These are phyloP conservation scores for Arabidopsis lyrata DNA, from an alignment of 441 rosid species.

Conservation along the genomic window DNA sequence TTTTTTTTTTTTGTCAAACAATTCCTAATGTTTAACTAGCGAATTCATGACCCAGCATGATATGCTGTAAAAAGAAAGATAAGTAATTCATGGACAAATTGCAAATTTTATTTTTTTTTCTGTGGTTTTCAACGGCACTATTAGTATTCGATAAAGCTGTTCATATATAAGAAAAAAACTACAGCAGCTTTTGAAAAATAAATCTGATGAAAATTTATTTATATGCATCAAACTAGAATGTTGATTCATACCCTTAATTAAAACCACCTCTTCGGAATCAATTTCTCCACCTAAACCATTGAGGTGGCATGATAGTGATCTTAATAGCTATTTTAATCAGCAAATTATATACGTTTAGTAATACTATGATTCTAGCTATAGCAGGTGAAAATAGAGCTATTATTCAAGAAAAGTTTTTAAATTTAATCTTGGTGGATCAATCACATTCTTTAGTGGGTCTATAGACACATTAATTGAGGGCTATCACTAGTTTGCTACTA, in stretches of 20 bases:
- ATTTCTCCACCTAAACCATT: slow-evolving; percentile 9
- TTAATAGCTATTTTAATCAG: slow-evolving; percentile 14
- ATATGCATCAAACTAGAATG: not conserved
- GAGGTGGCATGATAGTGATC: slow-evolving; percentile 21
- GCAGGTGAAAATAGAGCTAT: slow-evolving; percentile 20
- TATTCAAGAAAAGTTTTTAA: not conserved
- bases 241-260: not conserved
- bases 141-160: not conserved
- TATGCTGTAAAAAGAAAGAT: not conserved
- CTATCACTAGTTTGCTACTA: slow-evolving; percentile 20
- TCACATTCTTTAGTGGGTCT: slow-evolving; percentile 18
- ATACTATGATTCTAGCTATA: not conserved
- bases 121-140: no score
- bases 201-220: not conserved
- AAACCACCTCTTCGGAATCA: not conserved
- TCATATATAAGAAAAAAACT: not conserved
- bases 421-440: slow-evolving; percentile 12
- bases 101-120: not conserved
- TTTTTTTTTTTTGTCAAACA: no score
- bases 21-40: slow-evolving; percentile 11
- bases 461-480: slow-evolving; percentile 11
- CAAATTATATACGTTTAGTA: slow-evolving; percentile 17
- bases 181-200: not conserved
- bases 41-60: not conserved
- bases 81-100: not conserved